These are phyloP conservation scores for Mycena galopus DNA, from an alignment of 768 basidiomycete species.

Conservation along the genomic window DNA sequence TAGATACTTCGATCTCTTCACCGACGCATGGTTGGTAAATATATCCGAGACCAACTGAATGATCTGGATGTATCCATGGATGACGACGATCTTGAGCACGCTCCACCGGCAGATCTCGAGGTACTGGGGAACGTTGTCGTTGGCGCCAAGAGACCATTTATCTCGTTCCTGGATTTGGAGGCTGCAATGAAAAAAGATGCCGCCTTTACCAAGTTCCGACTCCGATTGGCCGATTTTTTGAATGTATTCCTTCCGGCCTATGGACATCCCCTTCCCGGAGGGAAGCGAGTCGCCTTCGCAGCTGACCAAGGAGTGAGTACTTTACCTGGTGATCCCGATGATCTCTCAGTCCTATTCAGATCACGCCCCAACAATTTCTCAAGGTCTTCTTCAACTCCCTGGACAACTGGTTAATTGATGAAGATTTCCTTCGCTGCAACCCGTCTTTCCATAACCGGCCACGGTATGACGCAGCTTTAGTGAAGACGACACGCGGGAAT, in stretches of 20 bases:
- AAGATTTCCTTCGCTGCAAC: constrained; percentile 38
- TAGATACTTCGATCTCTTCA: too few relatives aligned
- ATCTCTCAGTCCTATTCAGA: neutral
- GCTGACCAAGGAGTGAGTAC: neutral
- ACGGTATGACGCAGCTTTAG: constrained; percentile 37
- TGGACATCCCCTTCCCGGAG: neutral
- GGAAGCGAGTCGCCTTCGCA: neutral
- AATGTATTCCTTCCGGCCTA: neutral
- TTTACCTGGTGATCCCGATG: too few relatives aligned
- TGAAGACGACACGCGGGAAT: constrained; percentile 16
- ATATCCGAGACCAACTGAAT: too few relatives aligned
- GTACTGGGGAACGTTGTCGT: neutral
- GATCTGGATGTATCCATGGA: too few relatives aligned
- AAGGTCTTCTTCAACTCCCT: constrained; percentile 34
- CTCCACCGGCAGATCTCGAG: too few relatives aligned
- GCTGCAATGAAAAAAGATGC: neutral
- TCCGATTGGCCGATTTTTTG: neutral
- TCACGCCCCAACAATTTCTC: constrained; percentile 23
- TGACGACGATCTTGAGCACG: too few relatives aligned
- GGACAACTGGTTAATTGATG: constrained; percentile 28
- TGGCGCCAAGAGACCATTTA: neutral
- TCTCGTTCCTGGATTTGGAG: neutral
- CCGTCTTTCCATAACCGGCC: constrained; percentile 22
- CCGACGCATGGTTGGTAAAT: too few relatives aligned
- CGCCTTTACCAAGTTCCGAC: neutral